Evolutionary conservation across 2,329 filamentous ascomycete species (phyloP), one percentile per base, ranked within the genome.

Genomic region (Massarina eburnea): DNA sequence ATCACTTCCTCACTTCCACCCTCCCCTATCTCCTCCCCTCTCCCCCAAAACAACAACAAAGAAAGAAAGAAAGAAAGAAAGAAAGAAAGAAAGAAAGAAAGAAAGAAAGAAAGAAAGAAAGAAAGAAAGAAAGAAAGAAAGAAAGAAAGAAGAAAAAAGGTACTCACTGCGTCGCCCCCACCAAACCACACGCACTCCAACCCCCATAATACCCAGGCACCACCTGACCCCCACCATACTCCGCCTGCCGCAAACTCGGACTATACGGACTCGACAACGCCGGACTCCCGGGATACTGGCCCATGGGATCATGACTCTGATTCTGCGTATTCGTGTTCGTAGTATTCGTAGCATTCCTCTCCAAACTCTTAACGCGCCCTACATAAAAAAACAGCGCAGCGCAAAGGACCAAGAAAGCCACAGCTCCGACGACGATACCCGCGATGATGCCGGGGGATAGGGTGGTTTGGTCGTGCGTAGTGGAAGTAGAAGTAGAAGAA

Each of bases 361-460:
- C 68, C 2, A 67, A 52, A 4, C 52, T 54, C 45, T 62, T 67
- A 17, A 55, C 62, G 24, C 73, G 73, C 2, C 77, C 82, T 76
- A 86, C 85, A 33, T 78, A 74, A 83, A 85, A 91, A 56, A 85
- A 76, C 3, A 85, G 72, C 0, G 84, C 70, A 2, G 80, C 85
- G 39, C 83, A 68, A 34, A 78, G 74, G 8, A 83, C 73, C 4
- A 91, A 75, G 33, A 89, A 66, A 19, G 85, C 70, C 4, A 84
- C 73, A 1, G 78, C 84, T 34, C 83, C 84, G 34, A 83, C 75
- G 72, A 81, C 88, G 68, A 88, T 75, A 7, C 74, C 74, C 1
- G 67, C 71, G 32, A 76, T 76, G 1, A 67, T 71, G 10, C 73
- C 72, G 20, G 59, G 58, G 1, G 67, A 67, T 3, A 76, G 62